phyloP scores from a whole-genome alignment of 1,139 yeast species.

The Suhomyces terraborum region DNA sequence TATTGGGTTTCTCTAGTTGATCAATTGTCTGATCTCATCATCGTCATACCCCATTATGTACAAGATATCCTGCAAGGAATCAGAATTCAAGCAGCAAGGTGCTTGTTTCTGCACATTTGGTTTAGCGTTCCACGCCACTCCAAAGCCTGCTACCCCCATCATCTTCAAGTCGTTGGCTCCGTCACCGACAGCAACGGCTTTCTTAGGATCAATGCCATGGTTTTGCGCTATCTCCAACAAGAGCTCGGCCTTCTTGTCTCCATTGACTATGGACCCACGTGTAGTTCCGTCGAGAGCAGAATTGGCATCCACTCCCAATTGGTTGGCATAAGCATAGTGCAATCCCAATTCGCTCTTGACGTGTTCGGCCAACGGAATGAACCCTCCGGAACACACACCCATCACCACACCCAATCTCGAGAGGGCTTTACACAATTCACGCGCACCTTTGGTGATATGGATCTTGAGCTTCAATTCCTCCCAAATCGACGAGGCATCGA shows the following conservation, averaged over 20 bases:
- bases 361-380: conserved; percentile 80
- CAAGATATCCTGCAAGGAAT: conserved; percentile 67
- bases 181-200: conserved; percentile 89
- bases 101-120: conserved; percentile 85
- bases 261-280: conserved; percentile 81
- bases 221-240: conserved; percentile 65
- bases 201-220: conserved; percentile 57
- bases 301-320: conserved; percentile 56
- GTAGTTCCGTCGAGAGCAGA: conserved; percentile 64
- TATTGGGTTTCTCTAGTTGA: not conserved
- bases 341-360: conserved; percentile 68
- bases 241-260: conserved; percentile 76
- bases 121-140: conserved; percentile 97
- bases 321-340: conserved; percentile 89
- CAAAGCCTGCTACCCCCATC: conserved; percentile 92
- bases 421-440: conserved; percentile 64
- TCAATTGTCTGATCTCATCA: conserved; percentile 42
- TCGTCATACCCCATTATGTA: conserved; percentile 80
- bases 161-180: conserved; percentile 95
- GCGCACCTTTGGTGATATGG: conserved; percentile 79
- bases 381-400: conserved; percentile 95
- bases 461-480: conserved; percentile 73
- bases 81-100: conserved; percentile 76
- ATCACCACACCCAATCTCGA: conserved; percentile 62
- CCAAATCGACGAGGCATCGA: conserved; percentile 72